Evolutionary conservation across 306 rosid genomes (phyloP), one percentile per base, ranked within the genome.

Genomic region (Casuarina cunninghamiana): DNA sequence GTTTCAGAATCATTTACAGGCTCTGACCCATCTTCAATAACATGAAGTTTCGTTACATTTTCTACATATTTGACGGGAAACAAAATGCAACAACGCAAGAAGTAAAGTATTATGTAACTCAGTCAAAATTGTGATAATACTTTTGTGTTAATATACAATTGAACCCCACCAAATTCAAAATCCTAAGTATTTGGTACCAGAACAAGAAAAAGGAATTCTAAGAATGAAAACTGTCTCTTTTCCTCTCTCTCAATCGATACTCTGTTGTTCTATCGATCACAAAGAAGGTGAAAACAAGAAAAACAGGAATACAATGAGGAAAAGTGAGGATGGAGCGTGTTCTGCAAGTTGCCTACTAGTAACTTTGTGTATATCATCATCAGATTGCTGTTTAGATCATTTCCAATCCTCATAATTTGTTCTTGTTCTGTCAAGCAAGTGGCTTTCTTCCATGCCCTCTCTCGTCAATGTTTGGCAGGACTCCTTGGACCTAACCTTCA

Each of bases 401-500:
- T 63, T 49, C 66, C 75, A 73, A 79, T 17, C 50, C 81, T 85
- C 61, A 63, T 46, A 77, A 60, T 73, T 86, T 75, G 84, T 73
- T 84, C 87, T 81, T 49, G 77, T 83, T 81, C 77, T 87, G 37
- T 88, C 82, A 53, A 54, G 80, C 42, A 84, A 79, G 19, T 83
- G 80, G 37, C 5, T 78, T 82, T 84, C 81, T 71, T 83, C 78
- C 72, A 67, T 78, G 45, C 51, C 85, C 70, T 76, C 86, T 79
- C 75, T 68, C 78, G 73, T 60, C 69, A 21, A 62, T 79, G 75
- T 39, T 86, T 26, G 62, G 67, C 73, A 80, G 73, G 72, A 73
- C 66, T 90, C 92, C 78, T 84, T 83, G 3, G 74, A 70, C 82
- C 57, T 85, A 53, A 88, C 79, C 84, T 83, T 93, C 83, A 88